Evolutionary conservation across 2,329 filamentous ascomycete genomes (phyloP).

Genomic region (Xylariaceae sp.): DNA sequence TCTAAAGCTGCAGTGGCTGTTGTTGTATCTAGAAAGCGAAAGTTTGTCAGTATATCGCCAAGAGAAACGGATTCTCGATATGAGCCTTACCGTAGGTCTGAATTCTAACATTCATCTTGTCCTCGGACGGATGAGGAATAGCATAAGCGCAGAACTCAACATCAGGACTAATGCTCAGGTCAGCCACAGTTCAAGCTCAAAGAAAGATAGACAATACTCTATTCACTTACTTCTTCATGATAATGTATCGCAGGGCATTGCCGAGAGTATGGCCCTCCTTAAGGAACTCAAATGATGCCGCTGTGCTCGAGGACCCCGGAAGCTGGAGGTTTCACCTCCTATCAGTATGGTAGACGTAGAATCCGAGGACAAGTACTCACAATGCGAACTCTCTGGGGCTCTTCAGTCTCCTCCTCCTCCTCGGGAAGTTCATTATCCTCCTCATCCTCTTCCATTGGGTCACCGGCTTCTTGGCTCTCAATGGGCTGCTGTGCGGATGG

Average conservation of each 20-base stretch:
- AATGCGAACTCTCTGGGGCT: constrained; percentile 66
- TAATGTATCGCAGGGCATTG: constrained; percentile 91
- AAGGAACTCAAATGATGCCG: constrained; percentile 93
- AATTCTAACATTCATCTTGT: constrained; percentile 96
- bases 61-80: not conserved
- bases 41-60: constrained; percentile 16
- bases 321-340: constrained; percentile 61
- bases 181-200: not conserved
- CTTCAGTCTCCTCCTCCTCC: constrained; percentile 57
- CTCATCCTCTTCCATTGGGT: constrained; percentile 42
- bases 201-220: not conserved
- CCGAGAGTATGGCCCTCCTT: constrained; percentile 95
- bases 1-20: constrained; percentile 85
- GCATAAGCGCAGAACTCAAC: constrained; percentile 99
- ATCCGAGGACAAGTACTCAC: constrained; percentile 49
- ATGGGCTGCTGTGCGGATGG: constrained; percentile 45
- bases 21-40: constrained; percentile 67
- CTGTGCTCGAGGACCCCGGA: constrained; percentile 82
- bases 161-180: constrained; percentile 79
- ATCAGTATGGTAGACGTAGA: constrained; percentile 17
- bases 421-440: constrained; percentile 47
- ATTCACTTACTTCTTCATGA: constrained; percentile 91
- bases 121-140: constrained; percentile 94
- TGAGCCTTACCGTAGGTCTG: constrained; percentile 84
- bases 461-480: constrained; percentile 48